These are phyloP conservation scores for Tubosaeta sp. DNA, from an alignment of 768 basidiomycete species.

Conservation along the genomic window DNA sequence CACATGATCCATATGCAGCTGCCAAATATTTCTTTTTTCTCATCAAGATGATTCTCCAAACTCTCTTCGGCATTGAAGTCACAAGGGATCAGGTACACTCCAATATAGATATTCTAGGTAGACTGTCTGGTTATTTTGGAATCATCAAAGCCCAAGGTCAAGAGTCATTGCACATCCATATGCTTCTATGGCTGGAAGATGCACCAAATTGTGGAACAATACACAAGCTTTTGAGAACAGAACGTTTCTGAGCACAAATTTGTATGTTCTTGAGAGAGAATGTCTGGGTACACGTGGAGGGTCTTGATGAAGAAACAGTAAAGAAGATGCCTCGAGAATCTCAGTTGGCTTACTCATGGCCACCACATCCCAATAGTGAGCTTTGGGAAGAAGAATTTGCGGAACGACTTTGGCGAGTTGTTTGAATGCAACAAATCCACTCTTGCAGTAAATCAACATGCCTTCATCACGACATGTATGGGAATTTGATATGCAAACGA, in stretches of 20 bases:
- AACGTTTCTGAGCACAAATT: background rate
- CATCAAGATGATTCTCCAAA: background rate
- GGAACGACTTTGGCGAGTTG: background rate
- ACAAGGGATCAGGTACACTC: background rate
- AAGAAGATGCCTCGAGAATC: background rate
- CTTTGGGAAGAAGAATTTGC: background rate
- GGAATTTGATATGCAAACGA: background rate
- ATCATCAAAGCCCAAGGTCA: background rate
- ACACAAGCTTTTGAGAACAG: background rate
- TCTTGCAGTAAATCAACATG: background rate
- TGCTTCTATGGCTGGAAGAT: background rate
- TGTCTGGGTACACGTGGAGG: background rate
- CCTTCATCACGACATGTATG: background rate
- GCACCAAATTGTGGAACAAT: background rate
- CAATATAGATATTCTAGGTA: background rate
- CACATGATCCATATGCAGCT: constrained; percentile 1
- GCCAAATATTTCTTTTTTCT: constrained; percentile 1
- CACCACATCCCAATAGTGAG: background rate
- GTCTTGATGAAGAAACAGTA: background rate
- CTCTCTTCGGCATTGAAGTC: background rate
- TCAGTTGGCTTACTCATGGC: background rate
- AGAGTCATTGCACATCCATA: background rate
- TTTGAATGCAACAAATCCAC: background rate
- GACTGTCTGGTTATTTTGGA: background rate
- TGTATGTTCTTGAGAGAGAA: background rate